Percentiles rank a stretch among this genome's conserved stretches.
phyloP scores from a whole-genome alignment of 140 eudicot species.

The Stevia rebaudiana region DNA sequence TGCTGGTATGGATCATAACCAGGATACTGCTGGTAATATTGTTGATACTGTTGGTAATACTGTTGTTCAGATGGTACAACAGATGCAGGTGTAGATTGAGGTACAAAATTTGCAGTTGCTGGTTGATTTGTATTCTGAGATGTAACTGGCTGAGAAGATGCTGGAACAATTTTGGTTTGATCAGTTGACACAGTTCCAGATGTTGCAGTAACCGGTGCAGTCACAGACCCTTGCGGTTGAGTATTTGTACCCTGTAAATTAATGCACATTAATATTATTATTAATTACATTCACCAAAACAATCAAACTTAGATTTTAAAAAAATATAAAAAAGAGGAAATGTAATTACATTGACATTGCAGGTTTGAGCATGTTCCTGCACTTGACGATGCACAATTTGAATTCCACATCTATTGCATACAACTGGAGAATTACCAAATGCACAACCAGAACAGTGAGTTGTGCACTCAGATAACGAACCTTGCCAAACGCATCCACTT shows the following conservation, averaged over 20 bases:
- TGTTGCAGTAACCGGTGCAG: conserved; percentile 40
- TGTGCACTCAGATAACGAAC: conserved; percentile 71
- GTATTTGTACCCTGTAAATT: conserved; percentile 55
- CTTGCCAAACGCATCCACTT: conserved; percentile 98
- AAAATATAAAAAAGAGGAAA: not conserved
- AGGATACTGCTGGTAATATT: conserved; percentile 75
- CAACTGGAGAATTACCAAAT: conserved; percentile 86
- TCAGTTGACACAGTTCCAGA: conserved; percentile 35
- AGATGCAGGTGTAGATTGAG: conserved; percentile 39
- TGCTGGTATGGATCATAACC: conserved; percentile 88
- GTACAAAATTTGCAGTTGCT: conserved; percentile 37
- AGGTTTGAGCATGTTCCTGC: conserved; percentile 89
- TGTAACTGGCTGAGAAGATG: conserved; percentile 51
- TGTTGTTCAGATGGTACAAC: conserved; percentile 58
- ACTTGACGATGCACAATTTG: conserved; percentile 97
- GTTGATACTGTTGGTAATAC: conserved; percentile 53
- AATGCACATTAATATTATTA: conserved; percentile 5
- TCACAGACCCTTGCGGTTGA: conserved; percentile 40
- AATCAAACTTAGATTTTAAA: not conserved
- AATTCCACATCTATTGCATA: conserved; percentile 85
- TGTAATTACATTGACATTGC: conserved; percentile 53
- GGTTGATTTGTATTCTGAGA: conserved; percentile 50
- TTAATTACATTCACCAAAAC: not conserved
- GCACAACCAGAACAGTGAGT: conserved; percentile 72
- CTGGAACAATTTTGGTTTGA: conserved; percentile 32